Percentiles rank a stretch among this genome's conserved stretches.
Evolutionary conservation across 164 flowering plant genomes (phyloP).

Genomic region (Santalum album): DNA sequence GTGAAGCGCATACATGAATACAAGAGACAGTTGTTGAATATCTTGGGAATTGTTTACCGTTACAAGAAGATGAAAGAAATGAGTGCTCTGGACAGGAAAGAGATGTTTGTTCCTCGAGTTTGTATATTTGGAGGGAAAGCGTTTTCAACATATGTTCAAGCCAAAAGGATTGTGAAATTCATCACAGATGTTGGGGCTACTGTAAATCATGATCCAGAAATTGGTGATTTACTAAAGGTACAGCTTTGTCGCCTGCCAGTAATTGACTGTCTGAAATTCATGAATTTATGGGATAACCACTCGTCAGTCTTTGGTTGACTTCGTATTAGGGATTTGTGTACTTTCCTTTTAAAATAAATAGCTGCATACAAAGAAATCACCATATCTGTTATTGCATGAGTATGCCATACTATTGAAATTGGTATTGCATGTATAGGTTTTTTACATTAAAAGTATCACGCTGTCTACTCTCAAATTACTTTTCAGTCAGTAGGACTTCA

Average conservation of each 20-base stretch:
- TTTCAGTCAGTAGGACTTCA: too few relatives aligned
- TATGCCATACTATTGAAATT: too few relatives aligned
- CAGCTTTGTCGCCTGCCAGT: constrained; percentile 1
- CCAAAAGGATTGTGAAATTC: constrained; percentile 90
- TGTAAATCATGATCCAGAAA: constrained; percentile 84
- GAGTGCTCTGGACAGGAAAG: constrained; percentile 64
- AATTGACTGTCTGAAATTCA: too few relatives aligned
- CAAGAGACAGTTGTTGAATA: constrained; percentile 84
- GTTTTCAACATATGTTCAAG: constrained; percentile 89
- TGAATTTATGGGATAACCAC: too few relatives aligned
- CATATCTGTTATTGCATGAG: too few relatives aligned
- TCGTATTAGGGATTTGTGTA: too few relatives aligned
- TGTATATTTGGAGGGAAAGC: constrained; percentile 98
- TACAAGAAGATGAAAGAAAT: constrained; percentile 95
- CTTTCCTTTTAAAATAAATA: too few relatives aligned
- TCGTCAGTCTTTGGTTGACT: too few relatives aligned
- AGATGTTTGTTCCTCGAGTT: constrained; percentile 73
- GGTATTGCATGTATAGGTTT: too few relatives aligned
- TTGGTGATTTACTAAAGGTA: constrained; percentile 90
- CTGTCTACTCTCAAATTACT: too few relatives aligned
- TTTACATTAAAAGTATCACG: too few relatives aligned
- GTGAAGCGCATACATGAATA: constrained; percentile 97
- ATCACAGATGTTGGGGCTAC: constrained; percentile 90
- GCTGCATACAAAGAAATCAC: too few relatives aligned
- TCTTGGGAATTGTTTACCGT: constrained; percentile 85